phyloP scores from a whole-genome alignment of 179 eudicot genomes.

The Carnegiea gigantea region DNA sequence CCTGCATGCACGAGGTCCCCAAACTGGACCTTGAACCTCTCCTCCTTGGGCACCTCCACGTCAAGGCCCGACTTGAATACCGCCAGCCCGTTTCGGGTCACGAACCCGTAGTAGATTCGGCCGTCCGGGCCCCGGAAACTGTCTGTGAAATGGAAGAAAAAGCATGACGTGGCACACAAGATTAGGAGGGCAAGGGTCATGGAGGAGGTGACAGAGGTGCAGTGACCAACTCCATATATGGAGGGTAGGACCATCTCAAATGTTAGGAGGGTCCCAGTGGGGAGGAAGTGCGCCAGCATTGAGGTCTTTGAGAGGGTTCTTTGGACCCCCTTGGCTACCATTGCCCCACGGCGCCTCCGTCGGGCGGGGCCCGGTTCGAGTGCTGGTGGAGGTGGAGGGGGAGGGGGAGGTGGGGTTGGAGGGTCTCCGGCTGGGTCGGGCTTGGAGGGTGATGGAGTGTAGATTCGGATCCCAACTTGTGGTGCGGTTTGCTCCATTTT shows the following conservation, averaged over 20 bases:
- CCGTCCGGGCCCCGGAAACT: slow-evolving; percentile 79
- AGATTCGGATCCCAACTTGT: slow-evolving; percentile 37
- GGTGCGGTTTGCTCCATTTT: slow-evolving; percentile 37
- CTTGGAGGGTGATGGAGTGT: slow-evolving; percentile 34
- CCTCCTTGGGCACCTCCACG: slow-evolving; percentile 69
- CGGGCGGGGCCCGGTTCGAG: not conserved
- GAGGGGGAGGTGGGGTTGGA: slow-evolving; percentile 22
- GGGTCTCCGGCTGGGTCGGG: slow-evolving; percentile 11
- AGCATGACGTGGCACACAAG: slow-evolving; percentile 72
- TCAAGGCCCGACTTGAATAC: slow-evolving; percentile 67
- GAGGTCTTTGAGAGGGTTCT: slow-evolving; percentile 86
- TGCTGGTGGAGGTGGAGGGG: slow-evolving; percentile 18
- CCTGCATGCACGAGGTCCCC: slow-evolving; percentile 75
- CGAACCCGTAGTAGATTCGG: slow-evolving; percentile 71
- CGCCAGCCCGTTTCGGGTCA: slow-evolving; percentile 56
- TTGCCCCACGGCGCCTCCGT: slow-evolving; percentile 31
- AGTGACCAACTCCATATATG: slow-evolving; percentile 52
- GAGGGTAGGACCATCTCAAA: slow-evolving; percentile 92
- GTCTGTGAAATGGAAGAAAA: slow-evolving; percentile 97
- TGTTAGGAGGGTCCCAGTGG: slow-evolving; percentile 88
- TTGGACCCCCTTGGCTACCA: slow-evolving; percentile 69
- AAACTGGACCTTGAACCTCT: slow-evolving; percentile 45
- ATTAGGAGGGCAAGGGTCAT: slow-evolving; percentile 55
- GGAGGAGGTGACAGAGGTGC: slow-evolving; percentile 51
- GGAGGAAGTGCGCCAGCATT: slow-evolving; percentile 83